A percentile compares a stretch with the other conserved stretches of the same genome.
phyloP scores from a whole-genome alignment of 108 stramenopile genomes.

The Pseudonitzschia multiseries region DNA sequence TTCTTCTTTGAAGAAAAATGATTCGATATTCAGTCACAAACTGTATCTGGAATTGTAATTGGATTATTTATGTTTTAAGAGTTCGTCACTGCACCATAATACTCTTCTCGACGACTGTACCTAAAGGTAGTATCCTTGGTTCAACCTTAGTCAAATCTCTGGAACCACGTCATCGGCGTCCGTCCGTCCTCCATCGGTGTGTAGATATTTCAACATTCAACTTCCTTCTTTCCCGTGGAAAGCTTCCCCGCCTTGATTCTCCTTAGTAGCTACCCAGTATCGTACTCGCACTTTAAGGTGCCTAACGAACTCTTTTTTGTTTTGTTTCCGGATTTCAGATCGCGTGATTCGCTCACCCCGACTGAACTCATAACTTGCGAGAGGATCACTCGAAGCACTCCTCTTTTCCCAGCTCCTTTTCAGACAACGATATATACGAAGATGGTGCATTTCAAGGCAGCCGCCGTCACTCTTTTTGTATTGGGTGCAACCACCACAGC shows the following conservation, averaged over 20 bases:
- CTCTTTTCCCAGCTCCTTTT: constrained; percentile 4
- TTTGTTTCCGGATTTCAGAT: not conserved
- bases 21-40: not conserved
- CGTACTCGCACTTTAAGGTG: too few relatives aligned
- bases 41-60: not conserved
- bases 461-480: constrained; percentile 71
- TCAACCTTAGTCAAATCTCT: not conserved
- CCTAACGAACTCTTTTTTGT: constrained; percentile 12
- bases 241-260: not conserved
- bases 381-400: not conserved
- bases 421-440: constrained; percentile 3
- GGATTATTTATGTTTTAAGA: not conserved
- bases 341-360: constrained; percentile 7
- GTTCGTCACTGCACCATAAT: not conserved
- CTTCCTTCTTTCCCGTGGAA: not conserved
- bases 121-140: not conserved
- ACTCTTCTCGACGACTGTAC: too few relatives aligned
- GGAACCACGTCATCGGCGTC: not conserved
- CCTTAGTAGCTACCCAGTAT: too few relatives aligned
- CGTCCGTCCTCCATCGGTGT: not conserved
- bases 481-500: constrained; percentile 61
- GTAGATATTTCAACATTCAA: constrained; percentile 5
- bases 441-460: constrained; percentile 77
- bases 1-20: not conserved
- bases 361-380: not conserved